Conservation (phyloP, 192 early-diverging fungal genomes). For the Borealophlyctis nickersoniae region DNA sequence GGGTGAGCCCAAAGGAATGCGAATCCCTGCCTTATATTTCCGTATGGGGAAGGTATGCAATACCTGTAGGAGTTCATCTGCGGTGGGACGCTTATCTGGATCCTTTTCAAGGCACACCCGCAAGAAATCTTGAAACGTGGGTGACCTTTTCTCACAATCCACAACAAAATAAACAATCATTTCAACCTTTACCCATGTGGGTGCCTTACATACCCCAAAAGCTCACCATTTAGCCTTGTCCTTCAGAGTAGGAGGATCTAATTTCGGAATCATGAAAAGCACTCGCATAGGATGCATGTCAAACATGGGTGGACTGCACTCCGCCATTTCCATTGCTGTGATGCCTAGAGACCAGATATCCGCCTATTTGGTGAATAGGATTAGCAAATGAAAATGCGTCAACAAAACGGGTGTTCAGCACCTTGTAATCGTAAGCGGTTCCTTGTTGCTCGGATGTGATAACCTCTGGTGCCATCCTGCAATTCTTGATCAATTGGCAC, state of each 20-base stretch:
- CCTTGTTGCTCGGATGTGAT: slow-evolving; percentile 46
- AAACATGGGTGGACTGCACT: slow-evolving; percentile 81
- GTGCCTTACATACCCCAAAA: background rate
- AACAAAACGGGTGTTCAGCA: slow-evolving; percentile 27
- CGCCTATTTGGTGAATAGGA: too few relatives aligned
- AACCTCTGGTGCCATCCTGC: slow-evolving; percentile 55
- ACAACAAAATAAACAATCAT: background rate
- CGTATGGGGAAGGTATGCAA: slow-evolving; percentile 4
- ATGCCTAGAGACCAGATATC: slow-evolving; percentile 99
- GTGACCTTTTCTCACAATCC: slow-evolving; percentile 31
- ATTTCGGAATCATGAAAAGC: slow-evolving; percentile 76
- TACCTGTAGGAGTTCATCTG: slow-evolving; percentile 44
- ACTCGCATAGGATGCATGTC: slow-evolving; percentile 95
- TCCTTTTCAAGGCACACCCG: slow-evolving; percentile 50
- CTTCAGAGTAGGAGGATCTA: slow-evolving; percentile 49
- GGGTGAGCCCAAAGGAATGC: too few relatives aligned
- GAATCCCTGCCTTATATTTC: background rate
- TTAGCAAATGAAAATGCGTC: slow-evolving; percentile 18
- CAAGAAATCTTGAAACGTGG: slow-evolving; percentile 48
- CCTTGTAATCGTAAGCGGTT: slow-evolving; percentile 54
- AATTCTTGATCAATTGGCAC: too few relatives aligned
- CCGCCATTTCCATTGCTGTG: slow-evolving; percentile 64
- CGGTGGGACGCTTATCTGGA: slow-evolving; percentile 46
- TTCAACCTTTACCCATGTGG: too few relatives aligned
- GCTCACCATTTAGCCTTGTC: slow-evolving; percentile 31